Conservation (phyloP, 805 yeast species). For the Sugiyamaella smithiae region DNA sequence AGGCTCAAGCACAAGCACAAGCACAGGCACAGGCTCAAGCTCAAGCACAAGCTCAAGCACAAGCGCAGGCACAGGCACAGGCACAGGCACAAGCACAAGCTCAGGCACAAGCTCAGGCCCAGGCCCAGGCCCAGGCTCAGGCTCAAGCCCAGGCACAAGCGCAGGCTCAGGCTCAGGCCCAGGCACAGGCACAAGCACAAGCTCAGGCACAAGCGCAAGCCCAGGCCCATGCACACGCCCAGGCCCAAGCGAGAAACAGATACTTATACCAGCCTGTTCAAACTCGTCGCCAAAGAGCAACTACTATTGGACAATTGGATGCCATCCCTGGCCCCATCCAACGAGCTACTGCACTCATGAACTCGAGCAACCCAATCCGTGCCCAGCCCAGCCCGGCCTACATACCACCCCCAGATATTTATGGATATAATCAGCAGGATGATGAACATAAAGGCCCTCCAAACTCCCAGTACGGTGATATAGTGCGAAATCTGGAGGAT, state of each 20-base stretch:
- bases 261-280: background rate
- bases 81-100: conserved; percentile 16
- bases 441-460: conserved; percentile 6
- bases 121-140: conserved; percentile 24
- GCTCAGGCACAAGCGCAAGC: conserved; percentile 7
- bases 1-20: conserved; percentile 20
- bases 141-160: conserved; percentile 19
- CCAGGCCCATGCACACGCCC: conserved; percentile 1
- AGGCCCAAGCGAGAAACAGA: background rate
- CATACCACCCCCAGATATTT: conserved; percentile 39
- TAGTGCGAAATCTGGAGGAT: conserved; percentile 32
- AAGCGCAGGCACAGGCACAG: conserved; percentile 20
- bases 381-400: conserved; percentile 42
- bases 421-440: conserved; percentile 5
- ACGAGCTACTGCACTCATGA: conserved; percentile 40
- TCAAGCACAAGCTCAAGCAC: conserved; percentile 16
- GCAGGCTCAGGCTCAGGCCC: conserved; percentile 20
- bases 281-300: conserved; percentile 35
- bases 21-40: conserved; percentile 19
- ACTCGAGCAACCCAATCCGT: conserved; percentile 37
- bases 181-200: conserved; percentile 19
- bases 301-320: conserved; percentile 40
- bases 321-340: conserved; percentile 41
- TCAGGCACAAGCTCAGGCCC: conserved; percentile 23
- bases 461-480: conserved; percentile 23